Base-by-base conservation (phyloP, 2,329 filamentous ascomycete genomes). In the Cladosporium sp. region DNA sequence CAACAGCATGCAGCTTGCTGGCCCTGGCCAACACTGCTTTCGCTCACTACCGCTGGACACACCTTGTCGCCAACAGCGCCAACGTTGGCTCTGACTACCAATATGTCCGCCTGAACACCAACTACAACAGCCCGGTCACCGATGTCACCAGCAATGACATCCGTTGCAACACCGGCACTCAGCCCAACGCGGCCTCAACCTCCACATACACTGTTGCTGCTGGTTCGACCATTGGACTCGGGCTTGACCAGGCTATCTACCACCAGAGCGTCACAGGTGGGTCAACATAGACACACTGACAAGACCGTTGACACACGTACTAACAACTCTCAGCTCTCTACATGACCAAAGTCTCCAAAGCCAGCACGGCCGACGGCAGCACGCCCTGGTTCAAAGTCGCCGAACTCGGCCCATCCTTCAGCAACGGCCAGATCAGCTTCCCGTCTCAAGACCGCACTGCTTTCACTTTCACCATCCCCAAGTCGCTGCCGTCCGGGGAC, bases 311-410 rank as follows among this genome's bases (percentile, higher is more conserved):
- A 25, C 38, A 57, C 66, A 66, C 9, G 40, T 59, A 36, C 69
- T 81, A 78, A 64, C 80, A 80, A 9, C 80, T 81, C 1, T 78
- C 83, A 38, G 67, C 55, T 73, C 82, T 51, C 15, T 58, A 58
- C 37, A 42, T 58, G 55, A 51, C 61, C 52, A 63, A 64, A 50
- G 81, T 84, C 22, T 60, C 71, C 28, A 75, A 82, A 65, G 76
- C 81, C 3, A 68, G 74, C 42, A 75, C 71, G 0, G 78, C 80
- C 6, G 55, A 58, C 55, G 55, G 55, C 37, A 51, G 45, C 36
- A 51, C 55, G 30, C 45, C 45, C 6, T 83, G 78, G 78, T 82
- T 83, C 74, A 84, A 84, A 73, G 76, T 83, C 60, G 79, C 76
- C 63, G 75, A 61, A 25, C 39, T 59, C 4, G 59, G 49, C n/a